phyloP scores from a whole-genome alignment of 768 basidiomycete species.

The Xerocomellus chrysenteron region DNA sequence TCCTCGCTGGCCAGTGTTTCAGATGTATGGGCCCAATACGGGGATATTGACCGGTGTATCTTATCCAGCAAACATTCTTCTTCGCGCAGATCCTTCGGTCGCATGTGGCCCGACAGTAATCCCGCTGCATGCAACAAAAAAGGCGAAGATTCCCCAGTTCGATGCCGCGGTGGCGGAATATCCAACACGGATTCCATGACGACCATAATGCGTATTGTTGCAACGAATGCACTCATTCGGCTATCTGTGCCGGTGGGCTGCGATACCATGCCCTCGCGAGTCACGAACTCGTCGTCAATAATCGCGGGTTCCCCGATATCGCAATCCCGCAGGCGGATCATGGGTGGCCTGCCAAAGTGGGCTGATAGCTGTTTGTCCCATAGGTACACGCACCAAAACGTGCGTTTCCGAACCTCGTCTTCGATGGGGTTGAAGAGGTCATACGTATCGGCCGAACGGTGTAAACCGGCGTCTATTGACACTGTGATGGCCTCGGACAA shows the following conservation, averaged over 20 bases:
- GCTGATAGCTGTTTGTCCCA: conserved; percentile 94
- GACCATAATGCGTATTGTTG: conserved; percentile 74
- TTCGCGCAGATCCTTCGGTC: conserved; percentile 67
- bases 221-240: conserved; percentile 79
- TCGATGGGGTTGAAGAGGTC: conserved; percentile 88
- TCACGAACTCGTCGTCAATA: conserved; percentile 88
- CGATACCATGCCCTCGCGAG: conserved; percentile 60
- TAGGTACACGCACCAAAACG: conserved; percentile 94
- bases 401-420: conserved; percentile 88
- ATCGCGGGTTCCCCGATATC: conserved; percentile 86
- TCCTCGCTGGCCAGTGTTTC: conserved; percentile 84
- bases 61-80: conserved; percentile 83
- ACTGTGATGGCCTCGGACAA: conserved; percentile 86
- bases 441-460: conserved; percentile 82
- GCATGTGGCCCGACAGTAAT: conserved; percentile 60
- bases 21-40: conserved; percentile 76
- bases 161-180: conserved; percentile 63
- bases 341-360: conserved; percentile 86
- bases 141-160: conserved; percentile 62
- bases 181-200: conserved; percentile 89
- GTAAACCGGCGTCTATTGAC: conserved; percentile 85
- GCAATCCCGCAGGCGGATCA: conserved; percentile 85
- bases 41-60: conserved; percentile 66
- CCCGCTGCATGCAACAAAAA: conserved; percentile 74
- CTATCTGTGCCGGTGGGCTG: conserved; percentile 74